Evolutionary conservation across 352 stramenopile genomes (phyloP), one percentile per base, ranked within the genome.

Genomic region (Pythium scleroteichum): DNA sequence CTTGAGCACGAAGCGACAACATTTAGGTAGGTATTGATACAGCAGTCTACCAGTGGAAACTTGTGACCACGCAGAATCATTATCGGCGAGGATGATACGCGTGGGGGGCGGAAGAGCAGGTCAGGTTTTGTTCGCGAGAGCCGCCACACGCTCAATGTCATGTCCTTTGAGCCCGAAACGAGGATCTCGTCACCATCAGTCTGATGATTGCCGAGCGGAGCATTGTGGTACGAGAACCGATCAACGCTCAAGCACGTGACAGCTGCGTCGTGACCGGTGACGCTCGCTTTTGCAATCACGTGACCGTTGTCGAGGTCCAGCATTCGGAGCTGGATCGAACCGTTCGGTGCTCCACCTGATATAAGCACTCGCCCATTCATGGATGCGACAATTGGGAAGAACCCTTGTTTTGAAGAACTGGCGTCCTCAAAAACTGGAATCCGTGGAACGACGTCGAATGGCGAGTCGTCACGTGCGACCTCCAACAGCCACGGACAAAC

Each of bases 251-350:
- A 27, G 56, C 85, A 94, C 27, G 87, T 92, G 23, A 95, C 74
- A 2, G 75, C 69, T 23, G 69, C 77, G 19, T 79, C 71, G 44
- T 95, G 87, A 0, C 87, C 87, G 3, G 84, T 82, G 10, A 93
- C 83, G 53, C 83, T 95, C 0, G 85, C 87, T 60, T 92, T 92
- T 10, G 79, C 87, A 22, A 94, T 59, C 17, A 95, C 72, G 42
- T 94, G 87, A 0, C 83, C 85, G 45, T 87, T 95, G 59, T 94
- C 87, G 5, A 92, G 62, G 51, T 95, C 87, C 0, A 94, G 32
- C 7, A 94, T 56, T 4, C 87, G 81, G 17, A 95, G 68, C 57
- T 94, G 85, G 24, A 95, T 57, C 13, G 83, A 85, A 2, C 87
- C 87, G 53, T 76, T 92, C 2, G 78, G 78, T 1, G 83, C 85